Conservation (phyloP, 169 alveolate species). For the Plasmodium coatneyi region DNA sequence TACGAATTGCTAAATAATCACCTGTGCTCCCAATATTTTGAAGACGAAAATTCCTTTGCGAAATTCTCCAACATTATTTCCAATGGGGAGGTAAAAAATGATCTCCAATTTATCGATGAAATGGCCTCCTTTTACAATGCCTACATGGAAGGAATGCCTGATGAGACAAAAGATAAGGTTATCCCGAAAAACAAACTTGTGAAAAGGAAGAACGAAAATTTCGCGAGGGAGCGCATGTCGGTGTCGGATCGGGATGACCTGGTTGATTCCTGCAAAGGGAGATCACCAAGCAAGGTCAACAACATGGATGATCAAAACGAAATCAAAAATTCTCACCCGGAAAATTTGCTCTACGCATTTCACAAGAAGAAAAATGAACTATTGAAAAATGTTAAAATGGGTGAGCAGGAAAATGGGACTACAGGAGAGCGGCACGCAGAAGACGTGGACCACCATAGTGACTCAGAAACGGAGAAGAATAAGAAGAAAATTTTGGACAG, state of each 20-base stretch:
- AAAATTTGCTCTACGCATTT: background rate
- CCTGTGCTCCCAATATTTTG: constrained; percentile 44
- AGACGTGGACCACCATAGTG: constrained; percentile 13
- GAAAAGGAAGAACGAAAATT: background rate
- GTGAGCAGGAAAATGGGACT: background rate
- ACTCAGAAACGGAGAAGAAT: constrained; percentile 38
- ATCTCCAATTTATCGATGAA: constrained; percentile 13
- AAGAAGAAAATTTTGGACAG: background rate
- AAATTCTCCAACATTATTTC: constrained; percentile 49
- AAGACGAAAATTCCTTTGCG: constrained; percentile 42
- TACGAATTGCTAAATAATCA: constrained; percentile 57
- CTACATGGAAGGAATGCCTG: background rate
- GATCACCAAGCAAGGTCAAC: background rate
- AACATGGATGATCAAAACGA: background rate
- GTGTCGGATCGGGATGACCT: background rate
- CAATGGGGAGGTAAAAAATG: constrained; percentile 55
- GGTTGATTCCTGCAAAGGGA: background rate
- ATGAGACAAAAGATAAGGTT: background rate
- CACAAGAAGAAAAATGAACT: constrained; percentile 13
- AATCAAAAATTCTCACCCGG: background rate
- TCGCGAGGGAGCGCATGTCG: background rate
- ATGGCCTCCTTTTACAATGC: constrained; percentile 18
- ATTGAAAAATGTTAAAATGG: constrained; percentile 14
- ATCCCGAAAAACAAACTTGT: background rate
- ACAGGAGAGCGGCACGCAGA: background rate